Percentiles rank a stretch among this genome's conserved stretches.
Conservation (phyloP, 2,329 filamentous ascomycete species). For the Corinectria fuckeliana region DNA sequence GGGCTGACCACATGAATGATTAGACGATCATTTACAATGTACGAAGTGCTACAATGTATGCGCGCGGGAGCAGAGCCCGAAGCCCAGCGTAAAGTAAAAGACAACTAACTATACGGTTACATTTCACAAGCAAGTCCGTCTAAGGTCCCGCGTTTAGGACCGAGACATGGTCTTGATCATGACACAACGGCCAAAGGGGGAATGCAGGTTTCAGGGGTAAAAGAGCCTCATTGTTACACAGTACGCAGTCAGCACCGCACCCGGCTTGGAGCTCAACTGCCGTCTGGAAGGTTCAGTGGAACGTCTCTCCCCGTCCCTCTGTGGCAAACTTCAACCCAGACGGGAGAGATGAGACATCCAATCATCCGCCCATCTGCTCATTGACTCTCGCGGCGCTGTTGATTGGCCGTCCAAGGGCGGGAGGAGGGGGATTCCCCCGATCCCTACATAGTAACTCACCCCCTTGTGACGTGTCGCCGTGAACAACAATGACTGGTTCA, state of each 20-base stretch:
- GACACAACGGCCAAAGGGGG: slow-evolving; percentile 1
- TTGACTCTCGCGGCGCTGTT: slow-evolving; percentile 30
- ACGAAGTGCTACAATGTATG: too few species aligned
- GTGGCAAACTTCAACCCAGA: background rate
- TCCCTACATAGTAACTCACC: background rate
- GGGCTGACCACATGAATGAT: background rate
- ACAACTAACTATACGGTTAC: slow-evolving; percentile 1
- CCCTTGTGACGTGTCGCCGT: slow-evolving; percentile 33
- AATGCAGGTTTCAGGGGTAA: slow-evolving; percentile 22
- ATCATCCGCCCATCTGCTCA: background rate
- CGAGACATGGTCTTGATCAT: slow-evolving; percentile 2
- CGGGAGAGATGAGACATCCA: background rate
- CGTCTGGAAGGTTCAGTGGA: background rate
- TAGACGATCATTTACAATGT: background rate
- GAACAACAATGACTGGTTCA: slow-evolving; percentile 1
- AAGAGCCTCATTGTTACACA: background rate
- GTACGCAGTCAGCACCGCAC: too few species aligned
- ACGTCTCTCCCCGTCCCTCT: background rate
- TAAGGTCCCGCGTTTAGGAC: slow-evolving; percentile 2
- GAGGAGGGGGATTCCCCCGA: slow-evolving; percentile 8
- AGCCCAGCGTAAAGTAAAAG: background rate
- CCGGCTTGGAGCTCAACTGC: background rate
- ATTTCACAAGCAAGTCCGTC: slow-evolving; percentile 8
- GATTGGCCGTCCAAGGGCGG: slow-evolving; percentile 25
- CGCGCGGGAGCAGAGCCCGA: background rate